phyloP scores from a whole-genome alignment of 345 rosid species.

The Dipteronia sinensis region DNA sequence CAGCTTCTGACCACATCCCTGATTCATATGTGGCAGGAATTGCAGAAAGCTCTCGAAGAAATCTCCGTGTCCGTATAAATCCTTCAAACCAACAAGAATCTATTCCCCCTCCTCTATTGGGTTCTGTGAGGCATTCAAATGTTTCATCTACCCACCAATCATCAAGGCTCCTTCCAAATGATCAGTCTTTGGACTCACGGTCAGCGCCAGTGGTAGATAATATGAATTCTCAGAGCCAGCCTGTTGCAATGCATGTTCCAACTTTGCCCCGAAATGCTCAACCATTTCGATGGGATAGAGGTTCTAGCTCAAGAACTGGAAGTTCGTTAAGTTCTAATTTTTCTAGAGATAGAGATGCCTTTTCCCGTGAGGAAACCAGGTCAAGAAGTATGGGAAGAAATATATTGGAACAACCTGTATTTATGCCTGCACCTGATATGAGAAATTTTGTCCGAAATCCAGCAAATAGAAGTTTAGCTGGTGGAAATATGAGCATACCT shows the following conservation, averaged over 20 bases:
- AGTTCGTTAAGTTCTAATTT: slow-evolving; percentile 42
- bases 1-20: slow-evolving; percentile 37
- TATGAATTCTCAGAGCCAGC: slow-evolving; percentile 36
- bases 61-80: slow-evolving; percentile 55
- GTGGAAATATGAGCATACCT: slow-evolving; percentile 39
- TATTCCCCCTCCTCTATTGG: slow-evolving; percentile 38
- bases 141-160: slow-evolving; percentile 42
- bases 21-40: slow-evolving; percentile 35
- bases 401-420: slow-evolving; percentile 52
- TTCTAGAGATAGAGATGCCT: slow-evolving; percentile 41
- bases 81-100: slow-evolving; percentile 52
- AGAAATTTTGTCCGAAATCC: slow-evolving; percentile 44
- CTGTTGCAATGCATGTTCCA: slow-evolving; percentile 47
- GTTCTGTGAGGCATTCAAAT: slow-evolving; percentile 44
- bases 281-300: slow-evolving; percentile 57
- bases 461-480: slow-evolving; percentile 32
- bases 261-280: slow-evolving; percentile 51
- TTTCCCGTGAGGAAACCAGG: slow-evolving; percentile 39
- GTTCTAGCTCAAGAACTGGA: slow-evolving; percentile 43
- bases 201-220: slow-evolving; percentile 38
- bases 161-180: slow-evolving; percentile 45
- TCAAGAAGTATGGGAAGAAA: slow-evolving; percentile 46
- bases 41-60: slow-evolving; percentile 57
- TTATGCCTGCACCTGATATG: slow-evolving; percentile 50
- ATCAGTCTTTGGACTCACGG: slow-evolving; percentile 51